Percentiles rank a stretch among this genome's conserved stretches.
phyloP scores from a whole-genome alignment of 805 yeast species.

The Peterozyma xylosa region DNA sequence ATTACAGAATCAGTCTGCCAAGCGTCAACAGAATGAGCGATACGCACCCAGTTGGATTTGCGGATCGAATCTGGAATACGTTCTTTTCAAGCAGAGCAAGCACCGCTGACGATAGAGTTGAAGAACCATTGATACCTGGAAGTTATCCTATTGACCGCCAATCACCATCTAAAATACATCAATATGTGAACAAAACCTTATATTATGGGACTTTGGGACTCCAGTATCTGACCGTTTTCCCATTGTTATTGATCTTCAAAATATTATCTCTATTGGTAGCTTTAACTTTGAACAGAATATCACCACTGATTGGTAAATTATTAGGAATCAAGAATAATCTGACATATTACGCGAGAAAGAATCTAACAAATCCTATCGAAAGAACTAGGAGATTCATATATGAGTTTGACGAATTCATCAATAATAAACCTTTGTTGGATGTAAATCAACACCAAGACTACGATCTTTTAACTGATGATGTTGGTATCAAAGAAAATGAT shows the following conservation, averaged over 20 bases:
- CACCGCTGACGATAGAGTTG: neutral
- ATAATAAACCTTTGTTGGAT: slow-evolving; percentile 5
- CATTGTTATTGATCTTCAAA: slow-evolving; percentile 16
- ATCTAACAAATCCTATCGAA: slow-evolving; percentile 19
- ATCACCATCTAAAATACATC: slow-evolving; percentile 14
- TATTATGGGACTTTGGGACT: slow-evolving; percentile 10
- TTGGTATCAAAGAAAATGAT: slow-evolving; percentile 7
- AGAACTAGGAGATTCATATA: slow-evolving; percentile 23
- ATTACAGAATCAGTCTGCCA: neutral
- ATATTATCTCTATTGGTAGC: slow-evolving; percentile 12
- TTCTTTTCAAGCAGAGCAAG: too few relatives aligned
- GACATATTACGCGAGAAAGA: slow-evolving; percentile 6
- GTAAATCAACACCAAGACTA: neutral
- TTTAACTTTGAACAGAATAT: slow-evolving; percentile 12
- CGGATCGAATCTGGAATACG: too few relatives aligned
- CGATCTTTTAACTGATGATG: slow-evolving; percentile 7
- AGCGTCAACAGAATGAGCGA: too few relatives aligned
- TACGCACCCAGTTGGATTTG: too few relatives aligned
- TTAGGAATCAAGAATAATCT: slow-evolving; percentile 14
- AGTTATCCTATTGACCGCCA: slow-evolving; percentile 12
- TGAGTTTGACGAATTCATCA: slow-evolving; percentile 21
- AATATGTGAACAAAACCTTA: slow-evolving; percentile 8
- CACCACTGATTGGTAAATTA: slow-evolving; percentile 16
- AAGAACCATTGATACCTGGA: slow-evolving; percentile 13
- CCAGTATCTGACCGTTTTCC: slow-evolving; percentile 17